Base-by-base conservation (phyloP, 1,284 basidiomycete genomes). In the Melampsora americana region DNA sequence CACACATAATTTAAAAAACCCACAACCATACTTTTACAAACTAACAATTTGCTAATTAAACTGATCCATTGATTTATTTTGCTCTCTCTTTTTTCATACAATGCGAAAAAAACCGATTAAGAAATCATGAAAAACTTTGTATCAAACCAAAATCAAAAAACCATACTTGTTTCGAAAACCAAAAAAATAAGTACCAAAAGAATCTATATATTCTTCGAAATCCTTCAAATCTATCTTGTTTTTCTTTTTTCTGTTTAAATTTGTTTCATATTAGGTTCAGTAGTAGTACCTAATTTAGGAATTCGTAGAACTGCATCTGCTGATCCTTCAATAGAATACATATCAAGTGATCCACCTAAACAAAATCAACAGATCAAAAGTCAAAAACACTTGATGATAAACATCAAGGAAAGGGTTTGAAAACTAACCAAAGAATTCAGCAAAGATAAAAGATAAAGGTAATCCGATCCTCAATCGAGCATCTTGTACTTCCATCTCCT, bases 361-460 rank as follows among this genome's bases (percentile, higher is more conserved):
- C 90, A 79, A 18, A 69, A 48, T 56, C 32, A 9, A 26, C 14
- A 59, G 23, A 61, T 2, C 11, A 30, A 20, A 46, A n/a, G 7
- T 39, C 11, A n/a, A n/a, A n/a, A n/a, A 14, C 11, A 50, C n/a
- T 20, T 61, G 28, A 18, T 5, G 6, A 62, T 4, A 26, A 30
- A 23, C 18, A 68, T 18, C 60, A 30, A n/a, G n/a, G n/a, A n/a
- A 23, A 62, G n/a, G 28, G 5, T 4, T 26, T 5, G 5, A 23
- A 59, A 56, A 83, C 87, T 77, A 79, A 92, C 87, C 80, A 61
- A 80, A 79, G 62, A 80, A 80, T n/a, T 88, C 91, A 77, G 91
- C 88, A 82, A 89, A 92, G 64, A 92, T 91, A 79, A 91, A 90
- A 82, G 91, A 90, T 90, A 92, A 90, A 0, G 91, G 91, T 23